Base-by-base conservation (phyloP, 2,329 filamentous ascomycete genomes). In the Hymenoscyphus fructigenus region DNA sequence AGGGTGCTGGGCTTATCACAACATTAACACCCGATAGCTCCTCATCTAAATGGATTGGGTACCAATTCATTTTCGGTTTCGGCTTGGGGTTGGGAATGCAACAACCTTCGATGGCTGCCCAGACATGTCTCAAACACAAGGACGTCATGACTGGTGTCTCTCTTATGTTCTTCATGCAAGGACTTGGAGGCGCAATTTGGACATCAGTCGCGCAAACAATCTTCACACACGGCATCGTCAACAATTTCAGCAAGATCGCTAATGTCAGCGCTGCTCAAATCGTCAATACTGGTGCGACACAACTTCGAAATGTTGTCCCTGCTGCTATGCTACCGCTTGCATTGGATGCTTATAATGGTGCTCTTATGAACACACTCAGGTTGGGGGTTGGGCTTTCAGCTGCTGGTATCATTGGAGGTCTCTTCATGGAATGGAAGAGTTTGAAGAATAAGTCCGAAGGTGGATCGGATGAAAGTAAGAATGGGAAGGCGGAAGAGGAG, bases 391-490 rank as follows among this genome's bases (percentile, higher is more conserved):
- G 81, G 1, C 77, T 88, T 71, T 79, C 82, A 0, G 79, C 79
- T 7, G 63, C 88, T 9, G 82, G 3, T 0, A 66, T 72, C 6
- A 38, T 86, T n/a, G 83, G 82, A 1, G 78, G 80, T 0, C 68
- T 80, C 15, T 78, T 79, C 15, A 80, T 88, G 65, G 80, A 87
- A 74, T 88, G 85, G 85, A 84, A 80, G 73, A 82, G 76, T 69
- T 80, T 86, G 65, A 86, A 86, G 77, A 79, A 78, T 29, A 79
- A 79, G 73, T 74, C 76, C 59, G 41, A 69, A 26, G 64, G 64
- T 44, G 65, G 60, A 10, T 9, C 5, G 69, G 69, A 56, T 66
- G 57, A 55, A 2, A 41, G 26, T 3, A 38, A 61, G 23, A 57
- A n/a, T 5, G 53, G 61, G 32, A 38, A 60, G 47, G 28, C 7